Evolutionary conservation across 768 basidiomycete species (phyloP).

Genomic region (Lentinus brumalis): DNA sequence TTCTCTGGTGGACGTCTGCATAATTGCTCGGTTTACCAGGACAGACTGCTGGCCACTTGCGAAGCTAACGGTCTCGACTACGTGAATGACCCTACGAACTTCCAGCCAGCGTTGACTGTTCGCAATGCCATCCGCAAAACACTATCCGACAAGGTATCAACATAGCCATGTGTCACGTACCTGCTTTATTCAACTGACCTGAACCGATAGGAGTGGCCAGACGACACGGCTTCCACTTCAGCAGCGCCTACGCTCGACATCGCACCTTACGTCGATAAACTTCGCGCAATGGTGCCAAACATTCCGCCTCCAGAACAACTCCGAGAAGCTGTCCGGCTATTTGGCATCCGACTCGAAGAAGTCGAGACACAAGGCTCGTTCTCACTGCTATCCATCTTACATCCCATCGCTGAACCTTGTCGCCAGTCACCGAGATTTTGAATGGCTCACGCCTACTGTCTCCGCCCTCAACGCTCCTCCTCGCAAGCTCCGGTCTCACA

Average conservation of each 20-base stretch:
- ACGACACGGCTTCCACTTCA: too few relatives aligned
- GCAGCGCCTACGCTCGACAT: background rate
- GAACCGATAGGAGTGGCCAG: too few relatives aligned
- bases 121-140: slow-evolving; percentile 72
- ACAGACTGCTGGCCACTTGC: slow-evolving; percentile 81
- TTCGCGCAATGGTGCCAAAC: slow-evolving; percentile 5
- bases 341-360: slow-evolving; percentile 32
- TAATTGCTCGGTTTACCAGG: slow-evolving; percentile 41
- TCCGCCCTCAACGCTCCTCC: slow-evolving; percentile 32
- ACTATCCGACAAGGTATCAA: slow-evolving; percentile 26
- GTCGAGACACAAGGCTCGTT: slow-evolving; percentile 48
- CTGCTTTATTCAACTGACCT: slow-evolving; percentile 1
- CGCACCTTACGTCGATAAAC: background rate
- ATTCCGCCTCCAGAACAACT: background rate
- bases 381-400: background rate
- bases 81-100: slow-evolving; percentile 70
- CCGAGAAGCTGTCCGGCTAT: slow-evolving; percentile 10
- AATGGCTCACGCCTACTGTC: slow-evolving; percentile 16
- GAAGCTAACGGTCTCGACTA: slow-evolving; percentile 61
- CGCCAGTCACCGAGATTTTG: slow-evolving; percentile 23
- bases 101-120: slow-evolving; percentile 69
- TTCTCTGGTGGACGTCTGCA: background rate
- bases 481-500: slow-evolving; percentile 19
- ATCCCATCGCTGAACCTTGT: background rate
- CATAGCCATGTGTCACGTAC: background rate